Conservation (phyloP, 352 stramenopile genomes). For the Phytophthora macrochlamydospora region DNA sequence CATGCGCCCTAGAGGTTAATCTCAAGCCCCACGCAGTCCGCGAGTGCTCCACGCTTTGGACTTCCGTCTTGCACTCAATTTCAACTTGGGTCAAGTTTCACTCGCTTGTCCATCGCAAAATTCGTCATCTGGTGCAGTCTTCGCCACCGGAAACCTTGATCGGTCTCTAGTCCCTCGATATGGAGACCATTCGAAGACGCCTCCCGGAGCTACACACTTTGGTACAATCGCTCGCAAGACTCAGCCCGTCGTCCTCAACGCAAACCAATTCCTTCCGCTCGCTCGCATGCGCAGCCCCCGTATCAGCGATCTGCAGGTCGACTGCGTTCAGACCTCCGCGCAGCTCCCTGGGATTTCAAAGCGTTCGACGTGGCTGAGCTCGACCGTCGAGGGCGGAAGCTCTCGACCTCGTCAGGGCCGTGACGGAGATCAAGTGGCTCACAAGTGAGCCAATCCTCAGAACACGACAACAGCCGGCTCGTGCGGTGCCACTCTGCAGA, state of each 20-base stretch:
- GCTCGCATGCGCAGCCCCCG: background rate
- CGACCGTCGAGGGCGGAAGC: background rate
- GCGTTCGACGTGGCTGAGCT: background rate
- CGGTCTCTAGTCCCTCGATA: background rate
- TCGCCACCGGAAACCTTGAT: background rate
- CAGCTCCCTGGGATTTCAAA: background rate
- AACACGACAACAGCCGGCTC: background rate
- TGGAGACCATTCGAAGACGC: too few relatives aligned
- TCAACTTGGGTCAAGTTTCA: too few relatives aligned
- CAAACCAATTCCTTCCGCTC: background rate
- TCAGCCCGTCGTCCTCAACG: background rate
- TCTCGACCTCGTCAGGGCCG: background rate
- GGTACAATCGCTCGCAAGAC: too few relatives aligned
- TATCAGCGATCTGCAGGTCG: background rate
- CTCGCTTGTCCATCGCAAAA: background rate
- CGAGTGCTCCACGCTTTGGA: too few relatives aligned
- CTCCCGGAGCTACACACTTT: too few relatives aligned
- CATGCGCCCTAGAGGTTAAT: too few relatives aligned
- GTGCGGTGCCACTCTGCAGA: background rate
- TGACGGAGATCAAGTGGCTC: constrained; percentile 3
- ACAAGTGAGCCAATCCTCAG: background rate
- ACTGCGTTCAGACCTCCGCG: background rate
- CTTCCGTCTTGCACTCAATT: too few relatives aligned
- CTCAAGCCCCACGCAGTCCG: too few relatives aligned
- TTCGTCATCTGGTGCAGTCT: background rate